These are phyloP conservation scores for Rhizophagus clarus DNA, from an alignment of 192 early-diverging fungal genomes.

Conservation along the genomic window DNA sequence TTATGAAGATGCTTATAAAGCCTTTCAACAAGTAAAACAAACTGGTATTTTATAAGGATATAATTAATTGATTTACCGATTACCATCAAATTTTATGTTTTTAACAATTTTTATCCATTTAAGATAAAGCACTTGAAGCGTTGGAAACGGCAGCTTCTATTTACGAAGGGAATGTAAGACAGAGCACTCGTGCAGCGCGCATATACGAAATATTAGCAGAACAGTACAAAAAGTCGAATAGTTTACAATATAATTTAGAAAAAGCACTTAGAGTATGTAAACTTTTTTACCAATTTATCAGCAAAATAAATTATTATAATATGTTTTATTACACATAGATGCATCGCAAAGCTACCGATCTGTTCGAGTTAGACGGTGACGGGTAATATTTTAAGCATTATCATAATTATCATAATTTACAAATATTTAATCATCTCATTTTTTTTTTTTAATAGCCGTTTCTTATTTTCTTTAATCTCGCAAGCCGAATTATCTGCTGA, in stretches of 20 bases:
- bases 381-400: slow-evolving; percentile 30
- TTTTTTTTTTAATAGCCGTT: slow-evolving; percentile 14
- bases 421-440: background rate
- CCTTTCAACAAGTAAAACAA: slow-evolving; percentile 42
- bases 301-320: slow-evolving; percentile 34
- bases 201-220: slow-evolving; percentile 13
- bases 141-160: slow-evolving; percentile 29
- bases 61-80: background rate
- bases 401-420: background rate
- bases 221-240: slow-evolving; percentile 5
- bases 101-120: background rate
- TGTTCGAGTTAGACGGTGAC: slow-evolving; percentile 40
- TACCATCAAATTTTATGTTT: background rate
- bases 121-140: slow-evolving; percentile 16
- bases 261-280: slow-evolving; percentile 39
- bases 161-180: slow-evolving; percentile 16
- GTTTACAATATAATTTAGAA: slow-evolving; percentile 15
- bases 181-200: slow-evolving; percentile 23
- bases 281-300: slow-evolving; percentile 34
- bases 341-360: slow-evolving; percentile 39
- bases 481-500: slow-evolving; percentile 29
- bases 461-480: slow-evolving; percentile 28
- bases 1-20: slow-evolving; percentile 47
- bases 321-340: slow-evolving; percentile 22
- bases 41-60: slow-evolving; percentile 31